Conservation (phyloP, 345 rosid species). For the Linum trigynum region DNA sequence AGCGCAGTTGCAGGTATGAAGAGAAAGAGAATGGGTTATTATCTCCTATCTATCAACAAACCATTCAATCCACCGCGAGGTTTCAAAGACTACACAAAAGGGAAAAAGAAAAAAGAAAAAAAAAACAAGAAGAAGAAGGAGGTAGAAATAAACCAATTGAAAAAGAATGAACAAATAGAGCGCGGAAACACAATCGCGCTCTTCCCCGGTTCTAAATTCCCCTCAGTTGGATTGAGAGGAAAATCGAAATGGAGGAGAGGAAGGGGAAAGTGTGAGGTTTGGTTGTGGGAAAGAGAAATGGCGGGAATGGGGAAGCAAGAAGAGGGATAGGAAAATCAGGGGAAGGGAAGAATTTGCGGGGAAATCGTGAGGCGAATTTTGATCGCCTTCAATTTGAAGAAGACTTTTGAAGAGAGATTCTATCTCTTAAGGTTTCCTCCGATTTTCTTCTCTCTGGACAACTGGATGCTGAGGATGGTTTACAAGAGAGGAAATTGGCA, state of each 20-base stretch:
- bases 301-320: slow-evolving; percentile 11
- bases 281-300: slow-evolving; percentile 7
- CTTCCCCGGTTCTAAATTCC: not conserved
- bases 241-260: not conserved
- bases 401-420: not conserved
- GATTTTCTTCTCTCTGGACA: too few relatives aligned
- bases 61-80: not conserved
- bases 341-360: slow-evolving; percentile 10
- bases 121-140: not conserved
- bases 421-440: not conserved
- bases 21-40: too few relatives aligned
- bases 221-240: not conserved
- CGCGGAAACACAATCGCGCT: not conserved
- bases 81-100: not conserved
- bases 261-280: not conserved
- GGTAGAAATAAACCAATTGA: not conserved
- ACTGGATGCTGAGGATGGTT: too few relatives aligned
- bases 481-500: too few relatives aligned
- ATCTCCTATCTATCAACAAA: not conserved
- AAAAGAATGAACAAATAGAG: not conserved
- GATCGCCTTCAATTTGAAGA: not conserved
- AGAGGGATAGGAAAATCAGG: slow-evolving; percentile 1
- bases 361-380: not conserved
- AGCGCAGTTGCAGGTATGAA: too few relatives aligned
- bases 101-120: not conserved